These are phyloP conservation scores for Phytophthora sojae DNA, from an alignment of 352 stramenopile genomes.

Conservation along the genomic window DNA sequence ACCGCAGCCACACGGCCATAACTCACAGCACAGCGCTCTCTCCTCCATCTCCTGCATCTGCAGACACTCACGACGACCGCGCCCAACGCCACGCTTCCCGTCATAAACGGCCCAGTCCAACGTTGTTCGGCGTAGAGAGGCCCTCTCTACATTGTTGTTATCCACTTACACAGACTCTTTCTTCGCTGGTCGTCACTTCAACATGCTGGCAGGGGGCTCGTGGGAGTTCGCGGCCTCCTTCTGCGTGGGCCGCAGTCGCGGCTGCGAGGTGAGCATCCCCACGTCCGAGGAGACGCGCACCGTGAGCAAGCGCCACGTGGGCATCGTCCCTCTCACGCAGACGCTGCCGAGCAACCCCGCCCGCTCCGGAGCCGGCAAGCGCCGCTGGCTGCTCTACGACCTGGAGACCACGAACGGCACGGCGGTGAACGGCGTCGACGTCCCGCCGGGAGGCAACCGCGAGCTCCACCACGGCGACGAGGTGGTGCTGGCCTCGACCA, in stretches of 20 bases:
- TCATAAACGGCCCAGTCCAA: neutral
- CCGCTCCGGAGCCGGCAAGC: constrained; percentile 10
- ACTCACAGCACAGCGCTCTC: neutral
- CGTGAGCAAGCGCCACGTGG: constrained; percentile 77
- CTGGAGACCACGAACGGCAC: constrained; percentile 86
- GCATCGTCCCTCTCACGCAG: constrained; percentile 59
- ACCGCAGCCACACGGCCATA: neutral
- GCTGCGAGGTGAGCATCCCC: constrained; percentile 73
- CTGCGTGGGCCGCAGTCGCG: constrained; percentile 74
- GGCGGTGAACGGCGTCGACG: constrained; percentile 72
- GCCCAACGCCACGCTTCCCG: neutral
- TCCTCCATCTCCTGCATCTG: neutral
- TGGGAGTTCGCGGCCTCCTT: constrained; percentile 69
- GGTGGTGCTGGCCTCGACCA: constrained; percentile 71
- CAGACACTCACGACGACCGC: neutral
- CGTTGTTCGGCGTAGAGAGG: neutral
- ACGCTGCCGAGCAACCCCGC: constrained; percentile 11
- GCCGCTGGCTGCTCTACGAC: constrained; percentile 82
- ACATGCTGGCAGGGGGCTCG: constrained; percentile 34
- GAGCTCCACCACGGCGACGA: constrained; percentile 76
- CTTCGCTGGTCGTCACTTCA: constrained; percentile 10
- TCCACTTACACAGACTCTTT: neutral
- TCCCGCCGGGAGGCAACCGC: constrained; percentile 57
- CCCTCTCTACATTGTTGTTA: neutral
- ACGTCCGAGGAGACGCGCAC: constrained; percentile 79